These are phyloP conservation scores for Zychaea mexicana DNA, from an alignment of 371 early-diverging fungal genomes.

Conservation along the genomic window DNA sequence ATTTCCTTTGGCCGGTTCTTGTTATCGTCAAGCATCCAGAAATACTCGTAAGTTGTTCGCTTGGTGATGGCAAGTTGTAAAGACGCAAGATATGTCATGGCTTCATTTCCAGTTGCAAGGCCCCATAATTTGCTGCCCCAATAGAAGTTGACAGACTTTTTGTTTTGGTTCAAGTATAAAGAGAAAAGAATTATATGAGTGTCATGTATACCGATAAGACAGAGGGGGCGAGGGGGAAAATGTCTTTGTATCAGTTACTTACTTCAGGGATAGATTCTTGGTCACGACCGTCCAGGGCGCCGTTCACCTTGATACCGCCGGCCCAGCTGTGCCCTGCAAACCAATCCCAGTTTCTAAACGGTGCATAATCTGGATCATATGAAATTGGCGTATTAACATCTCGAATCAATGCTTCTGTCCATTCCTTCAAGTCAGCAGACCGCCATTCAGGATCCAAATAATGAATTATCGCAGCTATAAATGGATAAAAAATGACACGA, in stretches of 20 bases:
- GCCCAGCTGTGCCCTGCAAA: conserved; percentile 87
- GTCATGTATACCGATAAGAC: too few relatives aligned
- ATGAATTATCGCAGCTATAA: conserved; percentile 66
- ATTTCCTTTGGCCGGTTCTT: conserved; percentile 52
- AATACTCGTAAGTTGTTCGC: conserved; percentile 67
- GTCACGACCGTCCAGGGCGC: conserved; percentile 69
- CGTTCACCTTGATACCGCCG: conserved; percentile 66
- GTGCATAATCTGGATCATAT: conserved; percentile 61
- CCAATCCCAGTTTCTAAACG: conserved; percentile 72
- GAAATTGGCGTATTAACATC: conserved; percentile 69
- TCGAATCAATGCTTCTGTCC: conserved; percentile 53
- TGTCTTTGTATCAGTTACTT: not conserved
- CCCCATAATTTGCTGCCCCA: conserved; percentile 74
- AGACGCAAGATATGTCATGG: conserved; percentile 41
- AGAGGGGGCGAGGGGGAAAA: too few relatives aligned
- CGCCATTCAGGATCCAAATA: conserved; percentile 62
- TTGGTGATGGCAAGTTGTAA: conserved; percentile 60
- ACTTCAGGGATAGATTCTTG: conserved; percentile 79
- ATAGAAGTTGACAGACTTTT: conserved; percentile 69
- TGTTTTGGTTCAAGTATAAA: too few relatives aligned
- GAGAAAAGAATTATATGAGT: too few relatives aligned
- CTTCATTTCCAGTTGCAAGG: conserved; percentile 38
- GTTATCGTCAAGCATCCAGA: conserved; percentile 58
- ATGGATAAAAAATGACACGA: too few relatives aligned
- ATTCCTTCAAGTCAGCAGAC: conserved; percentile 34